Percentiles rank a stretch among this genome's conserved stretches.
Conservation (phyloP, 495 filamentous ascomycete species). For the Neurospora tetrasperma region DNA sequence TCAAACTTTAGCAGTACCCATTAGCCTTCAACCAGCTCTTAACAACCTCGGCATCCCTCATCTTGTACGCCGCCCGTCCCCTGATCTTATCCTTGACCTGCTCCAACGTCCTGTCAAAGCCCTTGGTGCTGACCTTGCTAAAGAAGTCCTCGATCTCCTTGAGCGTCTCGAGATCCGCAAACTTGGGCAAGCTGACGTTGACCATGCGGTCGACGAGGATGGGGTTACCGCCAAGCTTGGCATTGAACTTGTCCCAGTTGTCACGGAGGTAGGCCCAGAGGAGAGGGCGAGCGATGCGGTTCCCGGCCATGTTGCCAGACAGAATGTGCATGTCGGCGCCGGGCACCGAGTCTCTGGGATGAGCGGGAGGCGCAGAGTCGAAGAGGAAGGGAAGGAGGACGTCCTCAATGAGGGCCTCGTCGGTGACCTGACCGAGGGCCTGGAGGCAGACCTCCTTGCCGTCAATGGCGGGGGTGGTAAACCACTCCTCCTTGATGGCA, state of each 20-base stretch:
- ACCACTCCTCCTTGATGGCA: conserved; percentile 72
- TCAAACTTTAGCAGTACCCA: conserved; percentile 13
- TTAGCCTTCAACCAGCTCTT: conserved; percentile 38
- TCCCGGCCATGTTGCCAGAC: conserved; percentile 57
- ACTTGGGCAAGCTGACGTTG: conserved; percentile 63
- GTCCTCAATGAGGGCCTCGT: conserved; percentile 54
- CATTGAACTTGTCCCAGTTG: conserved; percentile 61
- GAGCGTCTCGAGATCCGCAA: conserved; percentile 56
- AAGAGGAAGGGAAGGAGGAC: conserved; percentile 75
- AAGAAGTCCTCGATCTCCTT: conserved; percentile 80
- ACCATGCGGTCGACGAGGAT: conserved; percentile 84
- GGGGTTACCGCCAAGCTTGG: conserved; percentile 62
- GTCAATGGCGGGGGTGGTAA: conserved; percentile 70
- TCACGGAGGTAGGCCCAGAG: conserved; percentile 78
- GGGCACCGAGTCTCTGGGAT: conserved; percentile 31
- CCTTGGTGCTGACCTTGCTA: conserved; percentile 65
- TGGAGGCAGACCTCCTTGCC: conserved; percentile 77
- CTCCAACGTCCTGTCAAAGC: conserved; percentile 67
- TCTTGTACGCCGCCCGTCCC: conserved; percentile 66
- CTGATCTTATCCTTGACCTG: conserved; percentile 72
- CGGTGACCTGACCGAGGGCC: conserved; percentile 64
- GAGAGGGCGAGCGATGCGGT: conserved; percentile 54
- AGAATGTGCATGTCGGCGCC: conserved; percentile 77
- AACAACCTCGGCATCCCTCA: conserved; percentile 56
- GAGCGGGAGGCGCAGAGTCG: conserved; percentile 51